Conservation (phyloP, 2,329 filamentous ascomycete species). For the Beauveria caledonica region DNA sequence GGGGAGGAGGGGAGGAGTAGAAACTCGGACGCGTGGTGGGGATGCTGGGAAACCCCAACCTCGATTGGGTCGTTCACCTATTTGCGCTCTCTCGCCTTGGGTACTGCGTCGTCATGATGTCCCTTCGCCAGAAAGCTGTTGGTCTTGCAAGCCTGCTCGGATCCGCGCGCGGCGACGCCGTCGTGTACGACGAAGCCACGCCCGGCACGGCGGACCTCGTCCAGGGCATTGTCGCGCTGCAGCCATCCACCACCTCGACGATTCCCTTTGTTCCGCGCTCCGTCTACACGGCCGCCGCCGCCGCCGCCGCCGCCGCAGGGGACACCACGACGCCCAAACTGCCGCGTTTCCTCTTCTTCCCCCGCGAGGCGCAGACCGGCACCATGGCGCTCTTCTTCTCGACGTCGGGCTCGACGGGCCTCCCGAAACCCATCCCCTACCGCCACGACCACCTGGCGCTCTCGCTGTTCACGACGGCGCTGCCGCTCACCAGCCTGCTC, state of each 20-base stretch:
- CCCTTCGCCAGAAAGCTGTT: constrained; percentile 25
- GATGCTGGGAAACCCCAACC: constrained; percentile 42
- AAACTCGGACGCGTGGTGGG: constrained; percentile 25
- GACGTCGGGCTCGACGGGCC: constrained; percentile 6
- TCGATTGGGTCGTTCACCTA: constrained; percentile 46
- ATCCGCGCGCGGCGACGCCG: constrained; percentile 18
- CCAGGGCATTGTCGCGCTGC: neutral
- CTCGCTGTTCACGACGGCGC: neutral
- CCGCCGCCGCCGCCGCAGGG: neutral
- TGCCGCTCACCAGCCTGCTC: neutral
- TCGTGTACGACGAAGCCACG: constrained; percentile 17
- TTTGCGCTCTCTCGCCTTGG: constrained; percentile 47
- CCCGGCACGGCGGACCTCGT: neutral
- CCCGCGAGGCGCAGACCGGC: neutral
- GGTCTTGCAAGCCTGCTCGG: constrained; percentile 24
- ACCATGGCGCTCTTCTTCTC: neutral
- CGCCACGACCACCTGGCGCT: neutral
- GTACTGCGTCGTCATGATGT: constrained; percentile 36
- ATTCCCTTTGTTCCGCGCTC: neutral
- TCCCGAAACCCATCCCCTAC: constrained; percentile 2
- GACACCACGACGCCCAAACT: neutral
- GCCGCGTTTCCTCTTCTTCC: constrained; percentile 1
- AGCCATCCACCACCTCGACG: neutral
- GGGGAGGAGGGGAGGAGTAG: neutral
- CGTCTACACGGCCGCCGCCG: neutral